Conservation (phyloP, 202 grass and related monocot genomes). For the Schoenoplectus tabernaemontani region DNA sequence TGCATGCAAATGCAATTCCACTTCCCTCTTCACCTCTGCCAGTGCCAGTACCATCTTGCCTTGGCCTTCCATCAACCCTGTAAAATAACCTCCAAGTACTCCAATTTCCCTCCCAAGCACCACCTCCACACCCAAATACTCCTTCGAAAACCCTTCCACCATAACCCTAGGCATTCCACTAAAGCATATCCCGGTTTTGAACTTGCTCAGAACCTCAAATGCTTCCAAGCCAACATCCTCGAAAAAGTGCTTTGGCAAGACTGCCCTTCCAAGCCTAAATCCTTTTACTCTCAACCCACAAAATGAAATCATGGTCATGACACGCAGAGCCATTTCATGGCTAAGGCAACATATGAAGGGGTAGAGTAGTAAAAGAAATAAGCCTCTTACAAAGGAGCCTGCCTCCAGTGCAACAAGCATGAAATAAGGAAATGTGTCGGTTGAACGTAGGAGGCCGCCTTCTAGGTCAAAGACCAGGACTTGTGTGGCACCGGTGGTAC, state of each 20-base stretch:
- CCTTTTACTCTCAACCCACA: constrained; percentile 37
- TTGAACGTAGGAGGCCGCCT: constrained; percentile 47
- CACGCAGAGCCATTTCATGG: constrained; percentile 24
- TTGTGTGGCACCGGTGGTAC: neutral
- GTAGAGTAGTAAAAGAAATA: constrained; percentile 52
- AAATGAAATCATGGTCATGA: constrained; percentile 52
- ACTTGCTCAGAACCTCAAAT: constrained; percentile 27
- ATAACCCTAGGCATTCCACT: constrained; percentile 64
- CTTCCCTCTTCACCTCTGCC: constrained; percentile 15
- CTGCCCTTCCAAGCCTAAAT: constrained; percentile 42
- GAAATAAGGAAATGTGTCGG: constrained; percentile 75
- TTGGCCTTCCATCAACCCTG: constrained; percentile 40
- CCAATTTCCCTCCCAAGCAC: constrained; percentile 57
- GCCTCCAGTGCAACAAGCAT: constrained; percentile 81
- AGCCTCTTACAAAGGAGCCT: constrained; percentile 47
- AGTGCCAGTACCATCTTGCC: neutral
- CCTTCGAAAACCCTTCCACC: constrained; percentile 55
- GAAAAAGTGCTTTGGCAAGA: constrained; percentile 53
- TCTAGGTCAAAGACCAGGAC: constrained; percentile 32
- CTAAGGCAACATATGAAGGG: constrained; percentile 40
- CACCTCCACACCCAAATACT: constrained; percentile 57
- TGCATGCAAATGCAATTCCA: neutral
- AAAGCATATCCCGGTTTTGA: constrained; percentile 38
- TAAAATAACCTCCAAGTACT: constrained; percentile 45
- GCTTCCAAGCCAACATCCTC: constrained; percentile 70